Evolutionary conservation across 2,329 filamentous ascomycete species (phyloP), one percentile per base, ranked within the genome.

Genomic region (Malbranchea cinnamomea): DNA sequence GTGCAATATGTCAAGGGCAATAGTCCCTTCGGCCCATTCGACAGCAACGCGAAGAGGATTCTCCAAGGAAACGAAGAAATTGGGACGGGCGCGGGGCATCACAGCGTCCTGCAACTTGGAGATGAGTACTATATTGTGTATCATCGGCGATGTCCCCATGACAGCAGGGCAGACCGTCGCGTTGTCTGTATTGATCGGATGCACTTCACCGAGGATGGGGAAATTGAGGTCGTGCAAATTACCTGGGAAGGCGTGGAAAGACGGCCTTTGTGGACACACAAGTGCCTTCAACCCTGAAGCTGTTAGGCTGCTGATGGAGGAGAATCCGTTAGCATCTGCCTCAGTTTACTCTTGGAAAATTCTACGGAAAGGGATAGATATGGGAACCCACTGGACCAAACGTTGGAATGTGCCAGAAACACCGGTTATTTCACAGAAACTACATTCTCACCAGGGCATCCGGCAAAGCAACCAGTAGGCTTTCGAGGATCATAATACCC

Each of bases 401-500:
- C n/a, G n/a, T n/a, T n/a, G n/a, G n/a, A n/a, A n/a, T n/a, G n/a
- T n/a, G n/a, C n/a, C n/a, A n/a, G n/a, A n/a, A n/a, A n/a, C n/a
- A n/a, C n/a, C n/a, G n/a, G n/a, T 28, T 18, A 28, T 14, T 17
- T 5, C n/a, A 36, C 29, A 28, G 37, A 33, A 15, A 43, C 34
- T 7, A 16, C 30, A 17, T 25, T 38, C n/a, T 22, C 14, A 7
- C 53, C 48, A 4, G 37, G 31, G 44, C 60, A 63, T 4, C 41
- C 48, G 14, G 40, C 37, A 37, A 46, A 52, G 45, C 67, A 71
- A 15, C 54, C 63, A 3, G 65, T 68, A 14, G 65, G 65, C 30
- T 50, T 56, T 9, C 52, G 52, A 19, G 66, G 65, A 44, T 69
- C 59, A 45, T 70, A 71, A 40, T 64, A 61, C 5, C 57, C 60